phyloP scores from a whole-genome alignment of 2,329 filamentous ascomycete species.

The Claviceps sorghi region DNA sequence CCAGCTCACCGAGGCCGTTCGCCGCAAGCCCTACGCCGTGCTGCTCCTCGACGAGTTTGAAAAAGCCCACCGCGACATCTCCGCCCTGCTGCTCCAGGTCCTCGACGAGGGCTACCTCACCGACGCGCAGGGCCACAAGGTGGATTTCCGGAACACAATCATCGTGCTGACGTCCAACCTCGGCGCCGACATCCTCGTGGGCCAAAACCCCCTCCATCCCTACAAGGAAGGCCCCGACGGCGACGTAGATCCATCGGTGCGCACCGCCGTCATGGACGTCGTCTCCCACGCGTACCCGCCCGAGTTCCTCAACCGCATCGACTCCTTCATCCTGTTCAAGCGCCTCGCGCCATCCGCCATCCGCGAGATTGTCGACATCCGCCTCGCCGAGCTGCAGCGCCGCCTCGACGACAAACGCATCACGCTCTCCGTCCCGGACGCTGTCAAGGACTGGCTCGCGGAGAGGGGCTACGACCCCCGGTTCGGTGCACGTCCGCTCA shows the following conservation, averaged over 20 bases:
- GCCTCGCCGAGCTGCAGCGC: slow-evolving; percentile 67
- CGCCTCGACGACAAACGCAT: slow-evolving; percentile 80
- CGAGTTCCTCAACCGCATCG: slow-evolving; percentile 91
- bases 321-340: slow-evolving; percentile 95
- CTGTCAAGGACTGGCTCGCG: slow-evolving; percentile 74
- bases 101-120: slow-evolving; percentile 94
- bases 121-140: slow-evolving; percentile 87
- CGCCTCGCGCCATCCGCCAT: slow-evolving; percentile 64
- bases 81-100: slow-evolving; percentile 78
- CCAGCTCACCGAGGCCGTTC: slow-evolving; percentile 87
- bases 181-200: slow-evolving; percentile 80
- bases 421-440: slow-evolving; percentile 51
- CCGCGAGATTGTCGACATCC: slow-evolving; percentile 85
- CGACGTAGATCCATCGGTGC: slow-evolving; percentile 58
- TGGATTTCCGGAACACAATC: slow-evolving; percentile 92
- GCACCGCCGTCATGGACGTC: slow-evolving; percentile 74
- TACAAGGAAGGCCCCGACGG: slow-evolving; percentile 49
- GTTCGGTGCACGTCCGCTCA: slow-evolving; percentile 81
- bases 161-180: slow-evolving; percentile 95
- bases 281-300: slow-evolving; percentile 65
- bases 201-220: slow-evolving; percentile 49
- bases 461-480: slow-evolving; percentile 81
- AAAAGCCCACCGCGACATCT: slow-evolving; percentile 92
- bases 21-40: slow-evolving; percentile 88
- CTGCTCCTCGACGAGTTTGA: slow-evolving; percentile 95